phyloP scores from a whole-genome alignment of 2,329 filamentous ascomycete genomes.

The Botrytis pseudocinerea region DNA sequence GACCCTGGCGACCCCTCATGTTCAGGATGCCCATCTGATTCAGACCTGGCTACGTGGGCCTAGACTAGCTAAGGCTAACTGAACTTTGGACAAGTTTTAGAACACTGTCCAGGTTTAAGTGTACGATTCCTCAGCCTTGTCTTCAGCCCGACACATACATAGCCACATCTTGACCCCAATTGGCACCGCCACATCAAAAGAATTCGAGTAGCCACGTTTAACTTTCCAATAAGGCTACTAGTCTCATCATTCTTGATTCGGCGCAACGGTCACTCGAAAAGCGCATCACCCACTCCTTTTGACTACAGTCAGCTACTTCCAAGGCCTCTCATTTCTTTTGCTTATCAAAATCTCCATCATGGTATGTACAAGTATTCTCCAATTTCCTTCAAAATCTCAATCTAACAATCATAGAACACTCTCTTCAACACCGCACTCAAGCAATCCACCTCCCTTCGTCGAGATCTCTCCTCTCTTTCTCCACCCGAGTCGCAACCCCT shows the following conservation, averaged over 20 bases:
- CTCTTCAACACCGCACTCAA: constrained; percentile 84
- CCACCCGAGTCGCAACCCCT: constrained; percentile 51
- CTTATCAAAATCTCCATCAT: constrained; percentile 3
- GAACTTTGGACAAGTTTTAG: neutral
- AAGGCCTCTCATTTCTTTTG: neutral
- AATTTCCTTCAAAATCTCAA: no score
- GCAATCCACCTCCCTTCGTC: constrained; percentile 77
- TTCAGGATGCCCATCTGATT: neutral
- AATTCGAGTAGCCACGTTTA: constrained; percentile 17
- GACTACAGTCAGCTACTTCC: neutral
- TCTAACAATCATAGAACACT: constrained; percentile 61
- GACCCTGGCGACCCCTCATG: neutral
- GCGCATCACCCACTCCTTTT: neutral
- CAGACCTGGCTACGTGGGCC: no score
- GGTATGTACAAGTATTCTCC: neutral
- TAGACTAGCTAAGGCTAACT: no score
- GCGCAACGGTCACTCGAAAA: neutral
- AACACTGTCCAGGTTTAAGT: neutral
- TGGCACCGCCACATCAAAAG: constrained; percentile 5
- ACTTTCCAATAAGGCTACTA: constrained; percentile 20
- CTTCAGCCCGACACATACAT: neutral
- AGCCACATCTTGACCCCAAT: neutral
- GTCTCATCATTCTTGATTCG: neutral
- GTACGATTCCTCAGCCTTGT: neutral
- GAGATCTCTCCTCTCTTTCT: constrained; percentile 71